These are phyloP conservation scores for Bremia lactucae DNA, from an alignment of 352 stramenopile species.

Conservation along the genomic window DNA sequence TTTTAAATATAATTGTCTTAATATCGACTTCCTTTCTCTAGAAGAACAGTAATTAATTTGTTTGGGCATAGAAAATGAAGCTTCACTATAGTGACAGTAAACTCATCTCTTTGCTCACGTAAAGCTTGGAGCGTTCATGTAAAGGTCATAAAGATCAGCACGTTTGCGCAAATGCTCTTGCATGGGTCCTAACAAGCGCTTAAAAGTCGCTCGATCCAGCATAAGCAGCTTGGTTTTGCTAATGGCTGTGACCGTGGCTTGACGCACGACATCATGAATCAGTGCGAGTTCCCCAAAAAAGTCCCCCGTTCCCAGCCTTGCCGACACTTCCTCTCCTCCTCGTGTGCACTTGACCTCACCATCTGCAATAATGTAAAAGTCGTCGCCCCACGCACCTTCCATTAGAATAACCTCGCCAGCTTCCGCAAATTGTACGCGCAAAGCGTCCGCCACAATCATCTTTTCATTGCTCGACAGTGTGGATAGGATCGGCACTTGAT, in stretches of 20 bases:
- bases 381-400: constrained; percentile 45
- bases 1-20: too few species aligned
- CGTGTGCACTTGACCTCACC: constrained; percentile 60
- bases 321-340: constrained; percentile 44
- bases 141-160: constrained; percentile 55
- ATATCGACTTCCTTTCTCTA: too few species aligned
- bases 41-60: too few species aligned
- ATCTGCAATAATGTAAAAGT: constrained; percentile 77
- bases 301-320: constrained; percentile 40
- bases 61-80: not conserved
- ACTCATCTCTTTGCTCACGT: constrained; percentile 3
- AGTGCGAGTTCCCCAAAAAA: constrained; percentile 84
- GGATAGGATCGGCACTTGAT: constrained; percentile 60
- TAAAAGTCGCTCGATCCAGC: constrained; percentile 85
- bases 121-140: constrained; percentile 31
- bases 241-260: constrained; percentile 83
- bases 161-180: constrained; percentile 80
- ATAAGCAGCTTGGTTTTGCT: constrained; percentile 75
- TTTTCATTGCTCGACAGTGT: constrained; percentile 64
- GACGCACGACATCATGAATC: constrained; percentile 74
- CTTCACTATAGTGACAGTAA: not conserved
- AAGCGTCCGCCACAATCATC: constrained; percentile 62
- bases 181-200: constrained; percentile 77
- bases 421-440: constrained; percentile 47
- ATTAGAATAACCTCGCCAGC: constrained; percentile 31